A percentile compares a stretch with the other conserved stretches of the same genome.
Evolutionary conservation across 495 filamentous ascomycete genomes (phyloP).

Genomic region (Penicillium angulare): DNA sequence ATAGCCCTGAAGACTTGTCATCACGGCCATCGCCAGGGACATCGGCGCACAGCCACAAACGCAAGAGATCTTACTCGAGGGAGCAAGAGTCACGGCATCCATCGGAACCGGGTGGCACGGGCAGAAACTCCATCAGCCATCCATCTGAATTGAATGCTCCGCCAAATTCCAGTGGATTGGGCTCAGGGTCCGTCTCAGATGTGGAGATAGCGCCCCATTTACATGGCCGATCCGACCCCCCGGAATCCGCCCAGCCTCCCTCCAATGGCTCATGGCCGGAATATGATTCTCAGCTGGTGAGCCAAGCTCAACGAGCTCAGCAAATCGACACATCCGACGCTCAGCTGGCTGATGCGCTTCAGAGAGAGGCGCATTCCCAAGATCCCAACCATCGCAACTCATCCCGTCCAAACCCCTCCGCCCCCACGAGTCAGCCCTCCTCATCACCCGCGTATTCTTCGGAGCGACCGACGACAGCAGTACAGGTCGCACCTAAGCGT

Average conservation of each 20-base stretch:
- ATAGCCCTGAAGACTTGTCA: slow-evolving; percentile 4
- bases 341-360: slow-evolving; percentile 49
- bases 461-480: slow-evolving; percentile 34
- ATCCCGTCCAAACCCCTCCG: slow-evolving; percentile 32
- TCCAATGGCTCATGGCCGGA: slow-evolving; percentile 39
- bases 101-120: neutral
- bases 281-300: slow-evolving; percentile 42
- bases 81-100: slow-evolving; percentile 21
- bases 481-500: slow-evolving; percentile 72
- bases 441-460: slow-evolving; percentile 37
- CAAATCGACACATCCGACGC: slow-evolving; percentile 52
- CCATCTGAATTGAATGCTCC: slow-evolving; percentile 6
- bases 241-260: slow-evolving; percentile 30
- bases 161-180: slow-evolving; percentile 17
- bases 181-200: slow-evolving; percentile 21
- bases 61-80: slow-evolving; percentile 42
- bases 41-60: slow-evolving; percentile 31
- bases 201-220: slow-evolving; percentile 26
- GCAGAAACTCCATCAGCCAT: neutral
- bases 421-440: slow-evolving; percentile 33
- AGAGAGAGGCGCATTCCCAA: slow-evolving; percentile 46
- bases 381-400: slow-evolving; percentile 32
- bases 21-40: slow-evolving; percentile 28
- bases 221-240: slow-evolving; percentile 30
- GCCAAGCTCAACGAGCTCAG: slow-evolving; percentile 43